phyloP scores from a whole-genome alignment of 2,329 filamentous ascomycete genomes.

The Colletotrichum tropicicola region DNA sequence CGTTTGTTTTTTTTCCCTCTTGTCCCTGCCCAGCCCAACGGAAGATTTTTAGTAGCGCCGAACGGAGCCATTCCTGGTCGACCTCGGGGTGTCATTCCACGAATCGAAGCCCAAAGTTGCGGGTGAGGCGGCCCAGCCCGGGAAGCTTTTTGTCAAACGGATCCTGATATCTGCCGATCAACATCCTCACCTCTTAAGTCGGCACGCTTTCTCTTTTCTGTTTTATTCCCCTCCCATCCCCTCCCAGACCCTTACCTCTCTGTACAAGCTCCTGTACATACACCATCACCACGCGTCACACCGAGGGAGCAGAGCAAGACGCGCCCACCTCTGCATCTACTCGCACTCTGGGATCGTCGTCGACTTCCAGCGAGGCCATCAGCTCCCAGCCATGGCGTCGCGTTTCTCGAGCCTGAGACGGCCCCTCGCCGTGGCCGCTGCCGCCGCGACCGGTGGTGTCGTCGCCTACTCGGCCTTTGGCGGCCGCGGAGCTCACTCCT shows the following conservation, averaged over 20 bases:
- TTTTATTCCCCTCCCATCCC: background rate
- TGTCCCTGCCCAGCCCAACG: conserved; percentile 14
- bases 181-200: conserved; percentile 22
- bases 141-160: background rate
- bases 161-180: conserved; percentile 15
- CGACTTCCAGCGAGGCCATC: background rate
- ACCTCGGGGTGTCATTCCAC: conserved; percentile 27
- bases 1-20: background rate
- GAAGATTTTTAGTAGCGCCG: conserved; percentile 16
- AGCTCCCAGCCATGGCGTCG: conserved; percentile 42
- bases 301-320: background rate
- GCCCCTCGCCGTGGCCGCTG: conserved; percentile 43
- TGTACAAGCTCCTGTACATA: background rate
- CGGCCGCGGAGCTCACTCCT: conserved; percentile 39
- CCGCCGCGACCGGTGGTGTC: conserved; percentile 36
- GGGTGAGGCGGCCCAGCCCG: conserved; percentile 26
- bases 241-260: background rate
- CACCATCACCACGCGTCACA: background rate
- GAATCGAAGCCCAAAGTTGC: conserved; percentile 20
- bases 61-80: conserved; percentile 15
- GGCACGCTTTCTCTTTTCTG: conserved; percentile 6
- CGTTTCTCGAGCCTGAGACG: conserved; percentile 45
- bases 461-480: conserved; percentile 39
- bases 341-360: background rate
- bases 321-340: conserved; percentile 2